Evolutionary conservation across 2,329 filamentous ascomycete species (phyloP), one percentile per base, ranked within the genome.

Genomic region (Trichoderma brevicompactum): DNA sequence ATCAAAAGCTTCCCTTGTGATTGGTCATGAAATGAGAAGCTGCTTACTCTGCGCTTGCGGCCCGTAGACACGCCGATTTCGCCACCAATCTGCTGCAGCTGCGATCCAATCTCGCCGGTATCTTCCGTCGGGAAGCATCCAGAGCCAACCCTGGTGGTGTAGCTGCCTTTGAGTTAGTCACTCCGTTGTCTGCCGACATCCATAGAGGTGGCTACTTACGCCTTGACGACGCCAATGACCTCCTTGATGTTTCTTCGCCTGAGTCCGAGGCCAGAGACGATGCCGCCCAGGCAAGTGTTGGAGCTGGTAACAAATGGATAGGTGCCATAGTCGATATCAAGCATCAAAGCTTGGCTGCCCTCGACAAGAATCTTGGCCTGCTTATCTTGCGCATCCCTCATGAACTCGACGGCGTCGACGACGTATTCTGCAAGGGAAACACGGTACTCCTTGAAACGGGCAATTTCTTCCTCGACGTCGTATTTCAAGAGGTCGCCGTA

Each of bases 391-490:
- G 23, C 23, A 28, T 28, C 23, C 5, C 5, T 28, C 23, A 28
- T 28, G 23, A 28, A 28, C 23, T 28, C 23, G 23, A 28, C 23
- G 23, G 23, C 23, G 23, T 28, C 23, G 23, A 28, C 5, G 23
- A 28, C 23, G 5, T 28, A 28, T 2, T 28, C 23, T 28, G 23
- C 23, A 28, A 28, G 23, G 5, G 23, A 81, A 65, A 78, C 76
- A 36, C 86, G 82, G 74, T 87, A 87, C 44, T 81, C 79, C 73
- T 85, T 82, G 77, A 88, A 91, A 44, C 80, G 79, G n/a, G 74
- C 75, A 69, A 93, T 83, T 78, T 93, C 90, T 40, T 87, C 87
- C 69, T 92, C 89, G 6, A 89, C 82, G 67, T 92, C 87, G 74
- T 86, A 85, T 69, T 86, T 73, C 63, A 90, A 77, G 23, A 90